These are phyloP conservation scores for Komagataella phaffii DNA, from an alignment of 805 yeast genomes.

Conservation along the genomic window DNA sequence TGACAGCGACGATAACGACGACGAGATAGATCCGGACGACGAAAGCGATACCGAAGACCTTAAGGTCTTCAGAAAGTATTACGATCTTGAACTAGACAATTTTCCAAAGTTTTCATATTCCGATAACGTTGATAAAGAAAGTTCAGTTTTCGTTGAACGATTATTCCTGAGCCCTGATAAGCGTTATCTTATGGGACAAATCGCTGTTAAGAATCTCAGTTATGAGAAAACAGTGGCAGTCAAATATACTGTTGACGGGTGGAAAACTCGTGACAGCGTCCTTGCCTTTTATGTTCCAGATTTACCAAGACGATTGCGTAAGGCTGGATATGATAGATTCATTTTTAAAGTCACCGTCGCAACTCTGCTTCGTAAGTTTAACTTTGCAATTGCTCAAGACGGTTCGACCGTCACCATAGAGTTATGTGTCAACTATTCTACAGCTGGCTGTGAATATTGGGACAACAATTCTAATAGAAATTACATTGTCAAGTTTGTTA, in stretches of 20 bases:
- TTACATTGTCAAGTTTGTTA: constrained; percentile 28
- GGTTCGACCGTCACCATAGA: constrained; percentile 4
- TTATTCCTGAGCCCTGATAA: constrained; percentile 46
- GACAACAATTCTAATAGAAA: constrained; percentile 57
- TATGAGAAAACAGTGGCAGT: constrained; percentile 57
- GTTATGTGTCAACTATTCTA: constrained; percentile 45
- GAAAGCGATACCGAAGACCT: constrained; percentile 7
- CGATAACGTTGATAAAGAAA: constrained; percentile 25
- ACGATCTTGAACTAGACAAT: constrained; percentile 29
- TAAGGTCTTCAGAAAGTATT: constrained; percentile 11
- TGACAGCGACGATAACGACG: constrained; percentile 9
- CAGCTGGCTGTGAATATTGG: constrained; percentile 49
- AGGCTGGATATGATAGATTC: constrained; percentile 55
- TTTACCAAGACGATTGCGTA: constrained; percentile 31
- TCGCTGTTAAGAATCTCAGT: constrained; percentile 66
- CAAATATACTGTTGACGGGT: constrained; percentile 63
- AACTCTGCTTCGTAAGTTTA: constrained; percentile 16
- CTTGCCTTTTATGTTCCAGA: constrained; percentile 50
- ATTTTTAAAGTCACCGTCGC: constrained; percentile 46
- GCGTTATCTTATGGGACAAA: constrained; percentile 49
- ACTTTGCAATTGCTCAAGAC: not conserved
- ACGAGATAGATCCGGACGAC: constrained; percentile 6
- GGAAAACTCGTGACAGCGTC: constrained; percentile 66
- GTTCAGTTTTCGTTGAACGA: constrained; percentile 51
- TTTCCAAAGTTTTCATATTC: constrained; percentile 31